Conservation (phyloP, 768 basidiomycete genomes). For the Lactifluus echinatus region DNA sequence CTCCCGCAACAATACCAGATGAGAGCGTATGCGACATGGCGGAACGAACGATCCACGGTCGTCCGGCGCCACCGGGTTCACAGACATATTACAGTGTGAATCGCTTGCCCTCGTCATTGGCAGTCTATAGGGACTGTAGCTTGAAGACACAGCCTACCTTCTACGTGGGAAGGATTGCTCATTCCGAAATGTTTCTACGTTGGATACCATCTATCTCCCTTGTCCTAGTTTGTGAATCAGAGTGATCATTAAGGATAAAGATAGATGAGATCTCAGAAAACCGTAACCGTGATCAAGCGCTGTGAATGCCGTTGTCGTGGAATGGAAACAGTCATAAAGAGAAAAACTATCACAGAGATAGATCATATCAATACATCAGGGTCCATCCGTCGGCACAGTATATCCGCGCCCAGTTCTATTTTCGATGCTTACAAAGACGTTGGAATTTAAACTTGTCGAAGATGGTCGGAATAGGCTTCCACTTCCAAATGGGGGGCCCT, state of each 20-base stretch:
- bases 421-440: background rate
- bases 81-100: too few relatives aligned
- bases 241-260: too few relatives aligned
- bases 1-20: background rate
- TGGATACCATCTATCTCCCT: too few relatives aligned
- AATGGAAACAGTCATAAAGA: conserved; percentile 9
- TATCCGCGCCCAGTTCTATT: background rate
- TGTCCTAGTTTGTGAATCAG: too few relatives aligned
- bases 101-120: too few relatives aligned
- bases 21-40: background rate
- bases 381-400: background rate
- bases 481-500: too few relatives aligned
- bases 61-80: background rate
- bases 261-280: background rate
- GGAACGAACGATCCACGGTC: too few relatives aligned
- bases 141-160: background rate
- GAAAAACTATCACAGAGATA: too few relatives aligned
- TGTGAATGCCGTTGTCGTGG: conserved; percentile 1
- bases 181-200: too few relatives aligned
- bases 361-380: background rate
- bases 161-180: background rate
- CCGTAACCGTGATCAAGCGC: background rate
- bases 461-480: too few relatives aligned
- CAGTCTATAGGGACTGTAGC: too few relatives aligned
- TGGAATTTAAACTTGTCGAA: background rate